Evolutionary conservation across 2,329 filamentous ascomycete species (phyloP).

Genomic region (Stylonectria norvegica): DNA sequence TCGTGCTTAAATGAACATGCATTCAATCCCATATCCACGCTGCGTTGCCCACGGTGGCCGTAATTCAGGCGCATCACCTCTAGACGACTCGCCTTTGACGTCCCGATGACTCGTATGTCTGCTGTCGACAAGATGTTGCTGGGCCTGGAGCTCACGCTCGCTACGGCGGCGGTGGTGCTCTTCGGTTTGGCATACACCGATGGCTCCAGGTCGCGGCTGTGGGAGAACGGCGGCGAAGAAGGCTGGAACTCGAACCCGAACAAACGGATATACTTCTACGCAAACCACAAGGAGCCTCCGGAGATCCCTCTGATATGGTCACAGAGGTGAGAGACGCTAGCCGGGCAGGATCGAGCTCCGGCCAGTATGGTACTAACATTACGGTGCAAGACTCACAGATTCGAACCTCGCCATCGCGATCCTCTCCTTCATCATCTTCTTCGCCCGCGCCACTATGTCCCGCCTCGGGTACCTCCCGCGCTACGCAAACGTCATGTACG

Average conservation of each 20-base stretch:
- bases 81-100: background rate
- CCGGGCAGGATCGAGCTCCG: background rate
- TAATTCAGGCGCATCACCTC: background rate
- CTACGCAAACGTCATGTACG: conserved; percentile 27
- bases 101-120: conserved; percentile 11
- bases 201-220: conserved; percentile 22
- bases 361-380: background rate
- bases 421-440: conserved; percentile 27
- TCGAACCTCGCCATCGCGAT: conserved; percentile 30
- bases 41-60: background rate
- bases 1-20: background rate
- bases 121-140: conserved; percentile 10
- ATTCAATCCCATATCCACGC: conserved; percentile 1
- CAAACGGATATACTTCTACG: conserved; percentile 28
- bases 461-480: conserved; percentile 22
- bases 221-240: conserved; percentile 27
- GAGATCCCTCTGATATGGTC: conserved; percentile 28
- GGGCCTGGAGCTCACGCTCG: conserved; percentile 18
- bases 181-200: conserved; percentile 25
- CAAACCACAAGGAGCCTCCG: conserved; percentile 29
- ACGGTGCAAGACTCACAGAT: conserved; percentile 20
- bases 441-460: conserved; percentile 22
- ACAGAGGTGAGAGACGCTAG: conserved; percentile 17
- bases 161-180: conserved; percentile 9
- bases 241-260: conserved; percentile 32